These are phyloP conservation scores for Setaria italica DNA, from an alignment of 202 grass and related monocot genomes.

Conservation along the genomic window DNA sequence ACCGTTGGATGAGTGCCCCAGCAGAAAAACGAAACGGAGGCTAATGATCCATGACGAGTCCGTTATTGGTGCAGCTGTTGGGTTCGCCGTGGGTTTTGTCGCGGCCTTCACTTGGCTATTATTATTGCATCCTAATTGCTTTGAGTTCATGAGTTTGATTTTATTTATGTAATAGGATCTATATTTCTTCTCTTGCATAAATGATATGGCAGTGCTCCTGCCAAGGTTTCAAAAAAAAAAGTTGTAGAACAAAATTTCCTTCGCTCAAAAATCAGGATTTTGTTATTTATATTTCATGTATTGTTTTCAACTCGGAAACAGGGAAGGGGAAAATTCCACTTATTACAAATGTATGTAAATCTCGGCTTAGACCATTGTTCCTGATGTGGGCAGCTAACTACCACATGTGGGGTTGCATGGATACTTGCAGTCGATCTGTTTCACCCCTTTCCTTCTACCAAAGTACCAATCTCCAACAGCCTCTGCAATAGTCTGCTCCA, in stretches of 20 bases:
- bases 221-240: too few species aligned
- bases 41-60: slow-evolving; percentile 34
- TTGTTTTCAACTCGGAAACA: background rate
- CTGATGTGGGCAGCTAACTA: background rate
- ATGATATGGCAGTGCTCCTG: too few species aligned
- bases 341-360: background rate
- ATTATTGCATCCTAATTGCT: too few species aligned
- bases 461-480: slow-evolving; percentile 60
- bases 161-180: too few species aligned
- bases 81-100: slow-evolving; percentile 46
- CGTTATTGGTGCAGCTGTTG: slow-evolving; percentile 34
- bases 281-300: background rate
- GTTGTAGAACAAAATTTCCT: too few species aligned
- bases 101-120: slow-evolving; percentile 47
- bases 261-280: background rate
- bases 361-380: background rate
- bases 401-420: slow-evolving; percentile 55
- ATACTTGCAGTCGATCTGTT: slow-evolving; percentile 44
- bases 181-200: too few species aligned
- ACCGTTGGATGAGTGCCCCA: background rate
- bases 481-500: slow-evolving; percentile 49
- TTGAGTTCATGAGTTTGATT: too few species aligned
- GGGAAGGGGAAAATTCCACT: background rate
- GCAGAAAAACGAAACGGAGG: slow-evolving; percentile 16
- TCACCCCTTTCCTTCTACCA: slow-evolving; percentile 31